A percentile compares a stretch with the other conserved stretches of the same genome.
phyloP scores from a whole-genome alignment of 164 flowering plant species.

The Euptelea pleiosperma region DNA sequence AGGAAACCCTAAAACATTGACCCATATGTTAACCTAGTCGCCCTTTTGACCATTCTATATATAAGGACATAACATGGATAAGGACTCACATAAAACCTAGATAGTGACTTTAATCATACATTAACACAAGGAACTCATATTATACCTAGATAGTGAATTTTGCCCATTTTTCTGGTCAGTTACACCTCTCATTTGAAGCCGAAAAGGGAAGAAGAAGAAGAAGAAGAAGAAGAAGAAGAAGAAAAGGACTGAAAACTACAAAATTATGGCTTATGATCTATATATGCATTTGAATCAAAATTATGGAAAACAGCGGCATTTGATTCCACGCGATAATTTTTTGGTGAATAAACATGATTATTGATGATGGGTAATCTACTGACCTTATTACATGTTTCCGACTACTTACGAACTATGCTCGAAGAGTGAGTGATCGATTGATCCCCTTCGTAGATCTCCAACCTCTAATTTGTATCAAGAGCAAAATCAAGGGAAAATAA shows the following conservation, averaged over 20 bases:
- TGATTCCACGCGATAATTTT: not conserved
- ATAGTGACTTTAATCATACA: too few species aligned
- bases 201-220: too few species aligned
- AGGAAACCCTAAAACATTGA: conserved; percentile 14
- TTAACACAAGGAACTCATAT: too few species aligned
- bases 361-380: not conserved
- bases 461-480: conserved; percentile 8
- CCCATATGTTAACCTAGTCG: not conserved
- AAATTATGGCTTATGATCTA: too few species aligned
- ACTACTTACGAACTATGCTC: not conserved
- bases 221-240: too few species aligned
- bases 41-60: conserved; percentile 4
- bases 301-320: not conserved
- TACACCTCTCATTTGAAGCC: too few species aligned
- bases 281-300: too few species aligned
- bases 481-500: not conserved
- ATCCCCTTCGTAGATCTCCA: conserved; percentile 1
- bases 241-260: too few species aligned
- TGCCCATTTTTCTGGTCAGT: too few species aligned
- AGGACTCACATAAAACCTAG: not conserved
- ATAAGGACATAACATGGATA: not conserved
- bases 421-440: too few species aligned
- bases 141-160: too few species aligned
- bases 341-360: not conserved
- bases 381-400: not conserved